Percentiles rank a stretch among this genome's conserved stretches.
phyloP scores from a whole-genome alignment of 2,329 filamentous ascomycete species.

The Penicillium italicum region DNA sequence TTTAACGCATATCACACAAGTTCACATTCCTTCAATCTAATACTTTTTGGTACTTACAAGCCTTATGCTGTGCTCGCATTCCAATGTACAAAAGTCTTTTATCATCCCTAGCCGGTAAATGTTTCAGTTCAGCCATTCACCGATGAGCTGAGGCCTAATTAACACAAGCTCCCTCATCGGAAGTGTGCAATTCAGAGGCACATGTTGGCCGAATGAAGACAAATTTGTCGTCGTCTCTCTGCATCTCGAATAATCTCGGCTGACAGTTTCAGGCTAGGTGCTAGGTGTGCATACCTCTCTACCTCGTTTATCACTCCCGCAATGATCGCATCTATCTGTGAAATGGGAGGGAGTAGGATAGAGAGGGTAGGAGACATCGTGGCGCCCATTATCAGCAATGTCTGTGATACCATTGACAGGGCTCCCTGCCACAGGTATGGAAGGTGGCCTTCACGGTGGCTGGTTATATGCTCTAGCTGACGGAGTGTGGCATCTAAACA shows the following conservation, averaged over 20 bases:
- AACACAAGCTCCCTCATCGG: neutral
- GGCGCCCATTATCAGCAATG: conserved; percentile 76
- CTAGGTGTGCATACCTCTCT: conserved; percentile 68
- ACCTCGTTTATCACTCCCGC: conserved; percentile 73
- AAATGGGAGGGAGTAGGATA: conserved; percentile 56
- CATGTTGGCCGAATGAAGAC: conserved; percentile 21
- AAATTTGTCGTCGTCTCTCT: conserved; percentile 62
- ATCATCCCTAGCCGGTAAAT: neutral
- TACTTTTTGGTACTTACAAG: neutral
- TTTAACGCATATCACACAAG: neutral
- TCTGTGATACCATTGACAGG: conserved; percentile 77
- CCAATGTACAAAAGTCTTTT: neutral
- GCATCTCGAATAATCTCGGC: conserved; percentile 78
- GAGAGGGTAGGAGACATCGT: conserved; percentile 73
- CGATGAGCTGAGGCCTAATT: neutral
- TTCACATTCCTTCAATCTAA: neutral
- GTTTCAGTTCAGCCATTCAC: neutral
- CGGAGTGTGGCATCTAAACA: conserved; percentile 76
- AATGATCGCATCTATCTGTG: conserved; percentile 69
- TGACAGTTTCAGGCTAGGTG: conserved; percentile 71
- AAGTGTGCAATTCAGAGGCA: conserved; percentile 7
- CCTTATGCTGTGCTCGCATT: neutral
- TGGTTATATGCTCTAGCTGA: conserved; percentile 73
- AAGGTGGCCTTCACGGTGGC: conserved; percentile 78
- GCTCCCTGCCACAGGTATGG: conserved; percentile 84